These are phyloP conservation scores for Saxophila tyrrhenica DNA, from an alignment of 495 filamentous ascomycete genomes.

Conservation along the genomic window DNA sequence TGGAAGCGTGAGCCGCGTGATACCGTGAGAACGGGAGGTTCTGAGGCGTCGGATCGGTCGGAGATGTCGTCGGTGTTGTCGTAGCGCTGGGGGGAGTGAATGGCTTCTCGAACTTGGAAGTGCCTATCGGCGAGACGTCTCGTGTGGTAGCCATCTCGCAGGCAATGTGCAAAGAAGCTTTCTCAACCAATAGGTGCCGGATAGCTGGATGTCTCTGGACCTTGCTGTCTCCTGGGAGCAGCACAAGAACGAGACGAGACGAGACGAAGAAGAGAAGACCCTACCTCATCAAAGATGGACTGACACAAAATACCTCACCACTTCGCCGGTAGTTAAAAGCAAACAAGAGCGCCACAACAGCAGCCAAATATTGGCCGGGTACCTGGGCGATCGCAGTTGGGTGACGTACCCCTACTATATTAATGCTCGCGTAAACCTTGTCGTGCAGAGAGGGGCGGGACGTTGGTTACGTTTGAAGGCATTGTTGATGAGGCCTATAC, in stretches of 20 bases:
- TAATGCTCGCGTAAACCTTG: neutral
- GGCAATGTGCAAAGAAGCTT: neutral
- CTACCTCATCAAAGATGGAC: too few species aligned
- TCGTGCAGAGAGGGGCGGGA: neutral
- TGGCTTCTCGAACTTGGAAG: slow-evolving; percentile 16
- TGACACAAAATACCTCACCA: too few species aligned
- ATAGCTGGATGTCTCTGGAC: neutral
- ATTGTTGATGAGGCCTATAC: neutral
- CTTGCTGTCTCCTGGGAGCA: neutral
- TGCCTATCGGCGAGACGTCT: slow-evolving; percentile 15
- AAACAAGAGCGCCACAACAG: neutral
- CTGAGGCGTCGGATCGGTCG: slow-evolving; percentile 4
- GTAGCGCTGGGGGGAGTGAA: neutral
- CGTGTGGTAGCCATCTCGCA: neutral
- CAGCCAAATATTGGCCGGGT: neutral
- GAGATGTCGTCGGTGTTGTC: slow-evolving; percentile 4
- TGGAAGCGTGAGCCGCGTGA: neutral
- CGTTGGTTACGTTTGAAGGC: neutral
- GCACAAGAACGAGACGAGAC: too few species aligned
- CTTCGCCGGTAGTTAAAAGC: neutral
- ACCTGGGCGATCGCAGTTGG: too few species aligned
- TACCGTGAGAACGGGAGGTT: neutral
- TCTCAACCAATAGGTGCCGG: neutral
- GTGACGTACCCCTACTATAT: neutral
- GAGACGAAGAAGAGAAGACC: too few species aligned